Conservation (phyloP, 805 yeast genomes). For the Pichia phayaonensis region DNA sequence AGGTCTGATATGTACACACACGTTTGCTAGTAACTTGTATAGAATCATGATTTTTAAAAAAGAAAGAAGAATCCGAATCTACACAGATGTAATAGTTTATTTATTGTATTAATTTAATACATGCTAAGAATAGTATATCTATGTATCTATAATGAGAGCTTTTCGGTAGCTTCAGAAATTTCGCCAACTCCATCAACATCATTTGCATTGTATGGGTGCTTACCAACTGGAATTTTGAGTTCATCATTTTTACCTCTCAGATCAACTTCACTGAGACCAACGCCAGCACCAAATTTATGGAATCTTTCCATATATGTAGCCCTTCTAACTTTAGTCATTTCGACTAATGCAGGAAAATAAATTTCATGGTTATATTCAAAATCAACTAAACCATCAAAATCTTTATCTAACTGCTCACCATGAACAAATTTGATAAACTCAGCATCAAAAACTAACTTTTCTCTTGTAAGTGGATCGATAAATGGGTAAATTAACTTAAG, state of each 20-base stretch:
- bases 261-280: conserved; percentile 81
- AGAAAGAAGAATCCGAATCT: no score
- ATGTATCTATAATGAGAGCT: not conserved
- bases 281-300: conserved; percentile 56
- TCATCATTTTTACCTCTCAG: conserved; percentile 40
- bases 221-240: conserved; percentile 26
- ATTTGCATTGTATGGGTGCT: conserved; percentile 20
- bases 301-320: conserved; percentile 62
- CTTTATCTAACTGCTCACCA: conserved; percentile 67
- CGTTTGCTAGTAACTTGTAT: no score
- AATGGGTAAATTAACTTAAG: conserved; percentile 88
- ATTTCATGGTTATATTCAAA: conserved; percentile 73
- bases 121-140: not conserved
- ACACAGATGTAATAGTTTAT: no score
- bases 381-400: conserved; percentile 79
- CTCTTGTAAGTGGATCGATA: conserved; percentile 91
- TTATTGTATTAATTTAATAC: not conserved
- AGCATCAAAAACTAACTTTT: conserved; percentile 85
- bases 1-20: no score
- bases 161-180: not conserved
- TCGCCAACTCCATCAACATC: not conserved
- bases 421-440: conserved; percentile 84
- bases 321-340: conserved; percentile 53
- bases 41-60: no score
- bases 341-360: conserved; percentile 70